A percentile compares a stretch with the other conserved stretches of the same genome.
Evolutionary conservation across 345 rosid species (phyloP).

Genomic region (Arabis hirsuta): DNA sequence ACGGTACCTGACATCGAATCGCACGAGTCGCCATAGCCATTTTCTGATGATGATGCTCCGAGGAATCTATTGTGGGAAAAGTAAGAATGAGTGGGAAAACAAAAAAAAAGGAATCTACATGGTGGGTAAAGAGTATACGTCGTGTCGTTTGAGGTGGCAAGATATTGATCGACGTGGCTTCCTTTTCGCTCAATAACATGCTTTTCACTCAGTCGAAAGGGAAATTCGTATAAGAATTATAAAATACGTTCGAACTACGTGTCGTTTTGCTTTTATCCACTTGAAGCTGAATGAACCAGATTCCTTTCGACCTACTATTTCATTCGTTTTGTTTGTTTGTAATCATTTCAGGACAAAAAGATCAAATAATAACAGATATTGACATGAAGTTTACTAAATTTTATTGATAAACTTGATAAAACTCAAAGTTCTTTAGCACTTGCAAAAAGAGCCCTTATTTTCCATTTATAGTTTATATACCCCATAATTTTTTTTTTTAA

Average conservation of each 20-base stretch:
- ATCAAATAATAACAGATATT: too few relatives aligned
- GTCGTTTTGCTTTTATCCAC: slow-evolving; percentile 45
- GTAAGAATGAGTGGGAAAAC: background rate
- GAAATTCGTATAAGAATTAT: background rate
- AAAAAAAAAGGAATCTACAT: slow-evolving; percentile 32
- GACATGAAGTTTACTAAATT: too few relatives aligned
- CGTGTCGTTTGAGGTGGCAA: slow-evolving; percentile 50
- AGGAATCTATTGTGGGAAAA: slow-evolving; percentile 20
- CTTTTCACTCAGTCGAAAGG: slow-evolving; percentile 33
- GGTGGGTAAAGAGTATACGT: slow-evolving; percentile 43
- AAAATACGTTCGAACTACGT: slow-evolving; percentile 13
- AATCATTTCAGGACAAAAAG: too few relatives aligned
- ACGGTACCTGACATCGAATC: slow-evolving; percentile 45
- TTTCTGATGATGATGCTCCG: slow-evolving; percentile 21
- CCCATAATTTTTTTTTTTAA: too few relatives aligned
- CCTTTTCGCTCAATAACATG: slow-evolving; percentile 35
- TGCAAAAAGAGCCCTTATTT: too few relatives aligned
- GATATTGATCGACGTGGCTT: slow-evolving; percentile 40
- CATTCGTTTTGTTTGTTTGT: background rate
- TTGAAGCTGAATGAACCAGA: slow-evolving; percentile 26
- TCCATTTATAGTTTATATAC: too few relatives aligned
- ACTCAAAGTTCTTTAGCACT: too few relatives aligned
- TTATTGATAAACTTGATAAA: too few relatives aligned
- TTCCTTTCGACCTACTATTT: background rate
- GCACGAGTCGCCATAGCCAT: slow-evolving; percentile 71